Conservation (phyloP, 2,329 filamentous ascomycete genomes). For the Fusarium austroafricanum region DNA sequence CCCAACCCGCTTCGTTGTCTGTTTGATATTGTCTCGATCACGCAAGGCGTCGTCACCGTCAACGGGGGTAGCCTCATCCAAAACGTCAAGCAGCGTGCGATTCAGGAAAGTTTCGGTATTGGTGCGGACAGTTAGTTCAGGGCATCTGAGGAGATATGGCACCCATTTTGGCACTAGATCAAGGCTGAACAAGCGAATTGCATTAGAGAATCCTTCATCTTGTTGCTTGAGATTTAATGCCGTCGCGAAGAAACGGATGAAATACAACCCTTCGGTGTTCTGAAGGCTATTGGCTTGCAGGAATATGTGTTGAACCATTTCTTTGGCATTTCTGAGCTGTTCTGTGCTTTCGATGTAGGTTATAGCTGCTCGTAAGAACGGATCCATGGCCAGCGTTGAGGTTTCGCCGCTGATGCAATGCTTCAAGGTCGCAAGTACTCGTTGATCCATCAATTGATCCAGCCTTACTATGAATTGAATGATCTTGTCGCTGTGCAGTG, state of each 20-base stretch:
- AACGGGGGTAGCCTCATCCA: slow-evolving; percentile 31
- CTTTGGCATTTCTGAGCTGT: slow-evolving; percentile 49
- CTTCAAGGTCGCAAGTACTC: slow-evolving; percentile 65
- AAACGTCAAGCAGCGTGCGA: slow-evolving; percentile 55
- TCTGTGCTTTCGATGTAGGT: slow-evolving; percentile 62
- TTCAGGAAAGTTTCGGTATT: slow-evolving; percentile 59
- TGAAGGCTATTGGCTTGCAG: slow-evolving; percentile 58
- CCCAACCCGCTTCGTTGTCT: slow-evolving; percentile 55
- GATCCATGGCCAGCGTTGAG: slow-evolving; percentile 58
- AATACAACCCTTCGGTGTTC: slow-evolving; percentile 61
- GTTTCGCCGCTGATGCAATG: slow-evolving; percentile 62
- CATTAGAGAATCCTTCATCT: slow-evolving; percentile 40
- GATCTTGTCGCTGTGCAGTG: slow-evolving; percentile 64
- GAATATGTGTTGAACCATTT: slow-evolving; percentile 58
- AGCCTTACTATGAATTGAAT: slow-evolving; percentile 67
- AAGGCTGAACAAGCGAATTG: slow-evolving; percentile 41
- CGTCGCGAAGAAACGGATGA: slow-evolving; percentile 58
- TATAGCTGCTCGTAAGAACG: slow-evolving; percentile 68
- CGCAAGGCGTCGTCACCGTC: slow-evolving; percentile 48
- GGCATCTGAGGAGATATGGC: slow-evolving; percentile 62
- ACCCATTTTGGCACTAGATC: slow-evolving; percentile 59
- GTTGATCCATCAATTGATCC: slow-evolving; percentile 61
- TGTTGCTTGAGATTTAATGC: slow-evolving; percentile 47
- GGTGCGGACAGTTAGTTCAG: slow-evolving; percentile 56
- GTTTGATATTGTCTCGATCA: slow-evolving; percentile 39